phyloP scores from a whole-genome alignment of 306 rosid genomes.

The Fagus sylvatica region DNA sequence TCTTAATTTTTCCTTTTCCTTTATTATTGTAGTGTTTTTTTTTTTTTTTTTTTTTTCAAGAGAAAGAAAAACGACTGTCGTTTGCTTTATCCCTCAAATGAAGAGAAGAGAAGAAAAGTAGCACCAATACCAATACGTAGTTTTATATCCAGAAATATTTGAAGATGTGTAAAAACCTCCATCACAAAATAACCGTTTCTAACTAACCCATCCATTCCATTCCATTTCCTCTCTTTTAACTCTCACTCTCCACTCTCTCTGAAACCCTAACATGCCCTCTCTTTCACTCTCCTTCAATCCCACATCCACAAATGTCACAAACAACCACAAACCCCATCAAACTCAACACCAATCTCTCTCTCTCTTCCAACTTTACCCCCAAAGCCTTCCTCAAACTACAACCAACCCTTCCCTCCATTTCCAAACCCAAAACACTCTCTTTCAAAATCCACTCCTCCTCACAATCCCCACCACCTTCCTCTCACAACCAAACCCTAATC shows the following conservation, averaged over 20 bases:
- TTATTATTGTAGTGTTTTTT: too few species aligned
- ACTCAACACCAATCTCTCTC: constrained; percentile 25
- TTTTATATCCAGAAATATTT: not conserved
- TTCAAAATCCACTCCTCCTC: constrained; percentile 34
- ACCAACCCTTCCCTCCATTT: constrained; percentile 13
- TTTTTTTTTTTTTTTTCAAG: too few species aligned
- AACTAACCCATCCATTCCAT: not conserved
- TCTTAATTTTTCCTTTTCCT: too few species aligned
- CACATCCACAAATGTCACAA: constrained; percentile 41
- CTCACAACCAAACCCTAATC: constrained; percentile 26
- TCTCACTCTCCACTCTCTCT: not conserved
- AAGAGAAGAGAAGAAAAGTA: too few species aligned
- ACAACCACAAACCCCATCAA: constrained; percentile 34
- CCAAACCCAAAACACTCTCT: constrained; percentile 27
- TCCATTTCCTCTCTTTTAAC: not conserved
- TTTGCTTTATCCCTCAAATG: too few species aligned
- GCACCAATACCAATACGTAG: too few species aligned
- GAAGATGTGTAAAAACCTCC: constrained; percentile 57
- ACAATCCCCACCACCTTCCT: constrained; percentile 15
- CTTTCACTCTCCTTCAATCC: constrained; percentile 13
- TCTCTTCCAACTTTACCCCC: constrained; percentile 49
- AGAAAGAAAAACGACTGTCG: too few species aligned
- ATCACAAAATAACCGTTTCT: constrained; percentile 41
- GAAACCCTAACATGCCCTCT: constrained; percentile 29
- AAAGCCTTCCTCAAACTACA: constrained; percentile 22